A percentile compares a stretch with the other conserved stretches of the same genome.
Conservation (phyloP, 2,329 filamentous ascomycete species). For the Fusarium stilboides region DNA sequence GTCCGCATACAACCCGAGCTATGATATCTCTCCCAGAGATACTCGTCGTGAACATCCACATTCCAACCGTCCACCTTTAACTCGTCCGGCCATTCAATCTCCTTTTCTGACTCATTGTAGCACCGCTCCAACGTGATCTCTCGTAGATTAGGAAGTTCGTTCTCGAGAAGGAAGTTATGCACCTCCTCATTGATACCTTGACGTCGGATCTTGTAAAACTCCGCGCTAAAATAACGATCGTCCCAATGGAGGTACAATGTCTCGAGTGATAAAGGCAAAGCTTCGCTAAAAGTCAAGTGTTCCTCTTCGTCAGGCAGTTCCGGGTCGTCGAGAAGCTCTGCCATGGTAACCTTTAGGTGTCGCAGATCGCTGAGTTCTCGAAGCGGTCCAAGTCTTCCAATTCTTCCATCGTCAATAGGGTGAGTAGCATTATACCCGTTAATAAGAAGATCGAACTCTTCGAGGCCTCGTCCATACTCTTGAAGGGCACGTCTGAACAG, state of each 20-base stretch:
- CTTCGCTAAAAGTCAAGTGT: neutral
- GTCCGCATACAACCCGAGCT: neutral
- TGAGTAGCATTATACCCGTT: neutral
- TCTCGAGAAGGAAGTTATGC: neutral
- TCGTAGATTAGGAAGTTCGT: slow-evolving; percentile 1
- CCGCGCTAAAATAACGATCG: neutral
- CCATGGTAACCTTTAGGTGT: slow-evolving; percentile 1
- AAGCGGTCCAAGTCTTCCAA: slow-evolving; percentile 22
- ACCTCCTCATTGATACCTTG: neutral
- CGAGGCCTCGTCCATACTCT: neutral
- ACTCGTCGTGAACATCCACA: neutral
- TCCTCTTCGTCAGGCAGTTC: too few relatives aligned
- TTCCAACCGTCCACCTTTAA: slow-evolving; percentile 12
- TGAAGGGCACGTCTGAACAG: neutral
- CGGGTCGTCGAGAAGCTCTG: neutral
- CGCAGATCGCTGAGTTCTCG: neutral
- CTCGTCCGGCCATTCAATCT: neutral
- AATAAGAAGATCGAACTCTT: slow-evolving; percentile 3
- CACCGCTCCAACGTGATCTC: slow-evolving; percentile 16
- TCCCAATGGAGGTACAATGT: neutral
- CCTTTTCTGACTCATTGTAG: neutral
- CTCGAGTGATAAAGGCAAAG: slow-evolving; percentile 19
- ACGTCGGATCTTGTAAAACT: rapidly evolving
- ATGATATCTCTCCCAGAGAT: neutral
- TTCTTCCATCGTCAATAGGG: neutral